Evolutionary conservation across 1,284 basidiomycete genomes (phyloP).

Genomic region (Rhizoctonia solani): DNA sequence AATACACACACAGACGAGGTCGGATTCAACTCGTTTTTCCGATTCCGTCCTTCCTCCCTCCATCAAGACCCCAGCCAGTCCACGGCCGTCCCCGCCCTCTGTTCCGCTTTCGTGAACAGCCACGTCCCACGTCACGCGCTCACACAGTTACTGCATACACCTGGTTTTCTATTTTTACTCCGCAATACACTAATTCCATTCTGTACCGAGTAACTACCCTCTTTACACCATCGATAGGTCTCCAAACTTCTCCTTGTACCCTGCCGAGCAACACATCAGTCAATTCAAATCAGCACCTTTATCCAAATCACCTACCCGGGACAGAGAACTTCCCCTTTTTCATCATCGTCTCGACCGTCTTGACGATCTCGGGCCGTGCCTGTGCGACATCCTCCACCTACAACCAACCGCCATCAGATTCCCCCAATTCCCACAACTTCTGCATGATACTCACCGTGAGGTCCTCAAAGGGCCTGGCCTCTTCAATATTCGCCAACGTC

Average conservation of each 20-base stretch:
- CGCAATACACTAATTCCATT: neutral
- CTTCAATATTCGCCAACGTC: conserved; percentile 96
- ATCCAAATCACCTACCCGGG: conserved; percentile 65
- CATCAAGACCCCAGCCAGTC: too few species aligned
- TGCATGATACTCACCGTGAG: conserved; percentile 68
- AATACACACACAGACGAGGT: neutral
- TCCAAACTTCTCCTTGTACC: conserved; percentile 93
- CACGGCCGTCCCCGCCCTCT: too few species aligned
- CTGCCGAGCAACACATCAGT: conserved; percentile 48
- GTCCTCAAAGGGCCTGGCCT: conserved; percentile 97
- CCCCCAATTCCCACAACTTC: conserved; percentile 3
- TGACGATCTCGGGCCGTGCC: conserved; percentile 90
- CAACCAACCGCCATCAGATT: neutral
- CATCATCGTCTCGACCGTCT: conserved; percentile 96
- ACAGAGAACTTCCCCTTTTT: conserved; percentile 99
- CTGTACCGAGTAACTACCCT: conserved; percentile 6
- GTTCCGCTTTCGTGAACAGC: too few species aligned
- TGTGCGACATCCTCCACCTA: conserved; percentile 88
- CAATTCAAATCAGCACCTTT: neutral
- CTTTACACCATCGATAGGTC: conserved; percentile 85
- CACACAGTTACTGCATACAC: too few species aligned
- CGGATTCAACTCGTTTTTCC: neutral
- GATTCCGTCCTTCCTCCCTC: too few species aligned
- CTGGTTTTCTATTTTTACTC: too few species aligned
- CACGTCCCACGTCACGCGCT: neutral